phyloP scores from a whole-genome alignment of 176 grass and related monocot species.

The Triticum monococcum region DNA sequence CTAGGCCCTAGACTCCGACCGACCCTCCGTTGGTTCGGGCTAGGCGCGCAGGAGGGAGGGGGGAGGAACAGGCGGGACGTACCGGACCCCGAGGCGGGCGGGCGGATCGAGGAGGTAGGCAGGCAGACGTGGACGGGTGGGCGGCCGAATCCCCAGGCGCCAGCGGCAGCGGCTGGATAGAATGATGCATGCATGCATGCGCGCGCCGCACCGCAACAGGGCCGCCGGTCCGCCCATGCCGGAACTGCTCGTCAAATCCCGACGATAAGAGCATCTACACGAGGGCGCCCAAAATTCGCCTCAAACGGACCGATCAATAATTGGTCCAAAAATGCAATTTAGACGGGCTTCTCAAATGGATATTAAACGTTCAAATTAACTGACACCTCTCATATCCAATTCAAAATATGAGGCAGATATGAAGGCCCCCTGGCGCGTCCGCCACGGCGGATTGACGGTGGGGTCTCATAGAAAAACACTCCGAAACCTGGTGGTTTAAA shows the following conservation, averaged over 20 bases:
- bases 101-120: neutral
- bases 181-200: constrained; percentile 39
- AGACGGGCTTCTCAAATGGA: no score
- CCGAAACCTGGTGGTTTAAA: no score
- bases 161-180: neutral
- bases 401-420: no score
- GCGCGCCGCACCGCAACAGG: neutral
- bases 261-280: neutral
- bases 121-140: neutral
- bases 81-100: neutral
- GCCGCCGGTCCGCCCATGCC: neutral
- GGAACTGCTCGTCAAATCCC: constrained; percentile 18
- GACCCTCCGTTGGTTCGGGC: neutral
- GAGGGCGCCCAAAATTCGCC: no score
- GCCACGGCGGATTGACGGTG: no score
- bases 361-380: accelerated
- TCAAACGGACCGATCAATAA: no score
- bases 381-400: no score
- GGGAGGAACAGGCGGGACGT: neutral
- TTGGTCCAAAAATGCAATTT: no score
- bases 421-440: no score
- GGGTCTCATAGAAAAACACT: no score
- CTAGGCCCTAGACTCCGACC: no score
- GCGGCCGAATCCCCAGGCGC: constrained; percentile 23
- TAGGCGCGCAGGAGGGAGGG: neutral